Base-by-base conservation (phyloP, 73 alveolate species). In the Breviolum minutum region DNA sequence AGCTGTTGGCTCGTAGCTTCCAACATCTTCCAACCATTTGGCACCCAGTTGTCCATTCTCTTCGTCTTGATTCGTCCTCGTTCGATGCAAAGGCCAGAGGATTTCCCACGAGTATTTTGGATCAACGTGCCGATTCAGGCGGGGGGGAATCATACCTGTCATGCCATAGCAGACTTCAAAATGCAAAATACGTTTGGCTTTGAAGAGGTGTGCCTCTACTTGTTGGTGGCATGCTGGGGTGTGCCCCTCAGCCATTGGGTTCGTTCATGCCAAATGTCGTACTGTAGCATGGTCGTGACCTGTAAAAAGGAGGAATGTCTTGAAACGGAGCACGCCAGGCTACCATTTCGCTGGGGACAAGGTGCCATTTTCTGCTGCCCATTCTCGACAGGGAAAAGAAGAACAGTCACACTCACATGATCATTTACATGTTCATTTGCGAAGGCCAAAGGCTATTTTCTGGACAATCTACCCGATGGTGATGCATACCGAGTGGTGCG, bases 171-270 rank as follows among this genome's bases (percentile, higher is more conserved):
- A 0, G 54, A 40, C 54, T 40, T 0, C 62, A 60, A 9, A 64
- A 26, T 26, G 20, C 61, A 87, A 16, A 63, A 14, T 22, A 7
- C 11, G 63, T 29, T 6, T 16, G 30, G 61, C 61, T 13, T 61
- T n/a, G 27, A 73, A 12, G 26, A 92, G 97, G 97, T 92, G 76
- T 92, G 71, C 54, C 97, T 92, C 90, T 92, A 92, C 64, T 92
- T 92, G 97, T 48, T 92, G 79, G 97, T 92, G 97, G 97, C 97
- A 8, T 92, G 90, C 80, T 92, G 97, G 97, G 97, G 97, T 60
- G 19, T 7, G 80, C 17, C 7, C 64, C 97, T 74, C 54, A 40
- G 54, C 54, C 54, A 40, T 40, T 40, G 54, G 54, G 54, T 40
- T 40, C 54, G 54, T 40, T 40, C 3, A 3, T 40, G 54, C 54